A percentile compares a stretch with the other conserved stretches of the same genome.
These are phyloP conservation scores for Cyclotella atomus DNA, from an alignment of 108 stramenopile species.

Conservation along the genomic window DNA sequence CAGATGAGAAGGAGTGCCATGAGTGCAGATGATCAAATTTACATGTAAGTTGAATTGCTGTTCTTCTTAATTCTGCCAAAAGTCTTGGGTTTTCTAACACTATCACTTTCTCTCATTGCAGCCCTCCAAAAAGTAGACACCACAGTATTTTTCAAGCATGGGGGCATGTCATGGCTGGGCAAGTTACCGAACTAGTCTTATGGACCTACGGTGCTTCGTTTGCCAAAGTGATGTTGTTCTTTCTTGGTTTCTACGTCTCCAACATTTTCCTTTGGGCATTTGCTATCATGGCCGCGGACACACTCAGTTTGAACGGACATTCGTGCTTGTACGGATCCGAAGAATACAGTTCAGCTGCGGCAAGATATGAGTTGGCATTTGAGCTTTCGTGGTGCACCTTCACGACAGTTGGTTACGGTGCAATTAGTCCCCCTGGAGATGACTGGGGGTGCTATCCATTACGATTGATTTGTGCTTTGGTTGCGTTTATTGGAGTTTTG, in stretches of 20 bases:
- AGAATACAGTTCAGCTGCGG: background rate
- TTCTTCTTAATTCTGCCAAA: background rate
- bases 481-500: slow-evolving; percentile 42
- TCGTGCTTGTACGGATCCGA: slow-evolving; percentile 23
- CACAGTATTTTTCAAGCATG: slow-evolving; percentile 6
- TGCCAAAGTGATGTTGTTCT: slow-evolving; percentile 28
- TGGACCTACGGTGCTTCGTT: slow-evolving; percentile 26
- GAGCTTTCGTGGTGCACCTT: slow-evolving; percentile 46
- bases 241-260: slow-evolving; percentile 23
- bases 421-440: slow-evolving; percentile 18
- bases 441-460: slow-evolving; percentile 20
- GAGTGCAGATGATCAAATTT: background rate
- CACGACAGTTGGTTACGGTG: slow-evolving; percentile 45
- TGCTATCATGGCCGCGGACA: slow-evolving; percentile 9
- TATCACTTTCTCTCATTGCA: background rate
- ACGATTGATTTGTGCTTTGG: slow-evolving; percentile 29
- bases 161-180: slow-evolving; percentile 17
- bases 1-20: slow-evolving; percentile 6
- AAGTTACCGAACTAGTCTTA: slow-evolving; percentile 5
- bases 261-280: slow-evolving; percentile 28
- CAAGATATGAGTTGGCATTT: slow-evolving; percentile 26
- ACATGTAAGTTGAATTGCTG: background rate
- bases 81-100: background rate
- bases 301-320: background rate
- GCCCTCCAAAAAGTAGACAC: slow-evolving; percentile 16